A percentile compares a stretch with the other conserved stretches of the same genome.
Evolutionary conservation across 805 yeast genomes (phyloP).

Genomic region (Candida schatavii): DNA sequence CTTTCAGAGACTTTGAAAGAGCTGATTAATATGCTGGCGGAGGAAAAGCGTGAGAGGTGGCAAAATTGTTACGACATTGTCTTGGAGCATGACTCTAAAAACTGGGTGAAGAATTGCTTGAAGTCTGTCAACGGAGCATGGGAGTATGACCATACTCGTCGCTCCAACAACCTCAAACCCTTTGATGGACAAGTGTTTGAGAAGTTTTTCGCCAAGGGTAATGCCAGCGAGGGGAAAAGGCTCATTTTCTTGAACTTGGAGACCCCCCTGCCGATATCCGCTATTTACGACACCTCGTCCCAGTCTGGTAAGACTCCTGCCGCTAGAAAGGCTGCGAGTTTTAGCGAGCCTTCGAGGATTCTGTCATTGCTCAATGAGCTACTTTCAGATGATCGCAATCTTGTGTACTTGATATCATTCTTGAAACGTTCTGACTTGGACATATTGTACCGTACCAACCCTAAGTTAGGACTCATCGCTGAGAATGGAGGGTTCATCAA

Average conservation of each 20-base stretch:
- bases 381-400: slow-evolving; percentile 53
- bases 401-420: slow-evolving; percentile 69
- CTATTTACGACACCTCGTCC: slow-evolving; percentile 7
- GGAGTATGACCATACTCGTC: slow-evolving; percentile 28
- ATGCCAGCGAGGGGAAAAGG: slow-evolving; percentile 30
- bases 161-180: slow-evolving; percentile 22
- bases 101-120: slow-evolving; percentile 68
- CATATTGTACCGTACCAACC: slow-evolving; percentile 61
- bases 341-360: slow-evolving; percentile 60
- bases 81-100: slow-evolving; percentile 61
- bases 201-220: slow-evolving; percentile 18
- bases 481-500: slow-evolving; percentile 85
- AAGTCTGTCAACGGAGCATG: slow-evolving; percentile 47
- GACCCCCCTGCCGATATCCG: slow-evolving; percentile 30
- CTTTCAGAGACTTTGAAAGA: slow-evolving; percentile 60
- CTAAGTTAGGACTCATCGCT: slow-evolving; percentile 78
- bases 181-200: slow-evolving; percentile 34
- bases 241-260: slow-evolving; percentile 54
- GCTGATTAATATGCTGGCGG: slow-evolving; percentile 62
- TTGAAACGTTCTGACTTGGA: slow-evolving; percentile 64
- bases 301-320: slow-evolving; percentile 25
- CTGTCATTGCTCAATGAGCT: slow-evolving; percentile 58
- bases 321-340: slow-evolving; percentile 16
- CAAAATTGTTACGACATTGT: slow-evolving; percentile 55
- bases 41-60: slow-evolving; percentile 67